These are phyloP conservation scores for Ustilago xerochloae DNA, from an alignment of 1,284 basidiomycete genomes.

Conservation along the genomic window DNA sequence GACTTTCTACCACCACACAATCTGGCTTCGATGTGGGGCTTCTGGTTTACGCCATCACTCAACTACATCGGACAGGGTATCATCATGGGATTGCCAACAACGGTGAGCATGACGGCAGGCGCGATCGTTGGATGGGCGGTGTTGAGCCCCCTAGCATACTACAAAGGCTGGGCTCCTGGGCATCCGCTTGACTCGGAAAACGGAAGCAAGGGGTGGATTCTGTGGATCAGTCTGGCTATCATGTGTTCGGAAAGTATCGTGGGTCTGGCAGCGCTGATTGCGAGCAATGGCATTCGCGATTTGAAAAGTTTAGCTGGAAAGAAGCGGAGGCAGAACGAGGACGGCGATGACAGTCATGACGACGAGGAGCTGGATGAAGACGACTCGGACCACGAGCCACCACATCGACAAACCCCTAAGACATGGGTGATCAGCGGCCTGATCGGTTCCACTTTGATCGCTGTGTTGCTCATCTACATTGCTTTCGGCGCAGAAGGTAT, in stretches of 20 bases:
- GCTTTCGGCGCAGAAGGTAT: constrained; percentile 91
- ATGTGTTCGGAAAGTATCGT: constrained; percentile 90
- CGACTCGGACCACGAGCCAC: constrained; percentile 80
- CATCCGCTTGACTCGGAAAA: constrained; percentile 45
- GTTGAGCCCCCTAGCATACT: constrained; percentile 84
- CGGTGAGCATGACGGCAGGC: constrained; percentile 90
- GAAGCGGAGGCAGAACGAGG: constrained; percentile 36
- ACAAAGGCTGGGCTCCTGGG: constrained; percentile 65
- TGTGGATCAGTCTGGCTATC: constrained; percentile 93
- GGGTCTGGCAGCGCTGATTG: constrained; percentile 37
- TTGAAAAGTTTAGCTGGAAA: constrained; percentile 22
- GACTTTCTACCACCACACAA: constrained; percentile 75
- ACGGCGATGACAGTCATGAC: constrained; percentile 62
- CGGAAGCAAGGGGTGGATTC: constrained; percentile 67
- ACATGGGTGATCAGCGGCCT: constrained; percentile 82
- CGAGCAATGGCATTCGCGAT: constrained; percentile 34
- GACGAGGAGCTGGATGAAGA: constrained; percentile 64
- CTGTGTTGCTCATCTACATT: constrained; percentile 82
- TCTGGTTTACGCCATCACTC: constrained; percentile 92
- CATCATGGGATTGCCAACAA: constrained; percentile 97
- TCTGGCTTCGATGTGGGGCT: constrained; percentile 87
- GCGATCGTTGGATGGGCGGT: constrained; percentile 96
- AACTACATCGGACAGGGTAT: constrained; percentile 77
- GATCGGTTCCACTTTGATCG: constrained; percentile 75
- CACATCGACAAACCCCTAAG: constrained; percentile 82